Conservation (phyloP, 441 rosid genomes). For the Gossypium davidsonii region DNA sequence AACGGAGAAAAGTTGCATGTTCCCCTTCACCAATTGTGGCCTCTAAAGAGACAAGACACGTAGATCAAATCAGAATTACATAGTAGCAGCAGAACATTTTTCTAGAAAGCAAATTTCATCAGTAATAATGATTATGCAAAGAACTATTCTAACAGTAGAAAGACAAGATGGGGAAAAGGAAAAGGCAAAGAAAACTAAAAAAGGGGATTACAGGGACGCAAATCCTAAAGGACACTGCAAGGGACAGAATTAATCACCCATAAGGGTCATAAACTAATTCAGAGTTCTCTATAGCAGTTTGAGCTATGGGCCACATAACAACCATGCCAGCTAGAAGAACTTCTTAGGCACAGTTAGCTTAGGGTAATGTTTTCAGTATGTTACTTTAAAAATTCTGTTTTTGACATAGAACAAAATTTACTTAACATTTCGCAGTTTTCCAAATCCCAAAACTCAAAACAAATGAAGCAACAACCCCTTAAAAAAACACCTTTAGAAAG, state of each 20-base stretch:
- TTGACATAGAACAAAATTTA: not conserved
- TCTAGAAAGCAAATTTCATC: not conserved
- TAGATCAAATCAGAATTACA: constrained; percentile 4
- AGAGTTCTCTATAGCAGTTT: not conserved
- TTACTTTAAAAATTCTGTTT: not conserved
- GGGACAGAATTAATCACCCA: not conserved
- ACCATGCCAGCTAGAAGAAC: not conserved
- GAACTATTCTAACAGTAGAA: not conserved
- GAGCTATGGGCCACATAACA: not conserved
- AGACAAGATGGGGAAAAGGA: not conserved
- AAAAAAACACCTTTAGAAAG: not conserved
- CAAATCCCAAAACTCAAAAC: not conserved
- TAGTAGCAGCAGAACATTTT: not conserved
- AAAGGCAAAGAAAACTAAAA: not conserved
- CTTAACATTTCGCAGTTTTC: not conserved
- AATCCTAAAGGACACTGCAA: not conserved
- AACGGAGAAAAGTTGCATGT: constrained; percentile 96
- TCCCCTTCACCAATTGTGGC: constrained; percentile 94
- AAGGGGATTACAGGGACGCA: not conserved
- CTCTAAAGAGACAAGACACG: constrained; percentile 35
- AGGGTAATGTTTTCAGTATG: not conserved
- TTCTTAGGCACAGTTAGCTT: not conserved
- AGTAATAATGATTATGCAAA: not conserved
- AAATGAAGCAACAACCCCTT: not conserved
- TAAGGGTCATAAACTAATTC: not conserved